These are phyloP conservation scores for Penicillium cosmopolitanum DNA, from an alignment of 495 filamentous ascomycete species.

Conservation along the genomic window DNA sequence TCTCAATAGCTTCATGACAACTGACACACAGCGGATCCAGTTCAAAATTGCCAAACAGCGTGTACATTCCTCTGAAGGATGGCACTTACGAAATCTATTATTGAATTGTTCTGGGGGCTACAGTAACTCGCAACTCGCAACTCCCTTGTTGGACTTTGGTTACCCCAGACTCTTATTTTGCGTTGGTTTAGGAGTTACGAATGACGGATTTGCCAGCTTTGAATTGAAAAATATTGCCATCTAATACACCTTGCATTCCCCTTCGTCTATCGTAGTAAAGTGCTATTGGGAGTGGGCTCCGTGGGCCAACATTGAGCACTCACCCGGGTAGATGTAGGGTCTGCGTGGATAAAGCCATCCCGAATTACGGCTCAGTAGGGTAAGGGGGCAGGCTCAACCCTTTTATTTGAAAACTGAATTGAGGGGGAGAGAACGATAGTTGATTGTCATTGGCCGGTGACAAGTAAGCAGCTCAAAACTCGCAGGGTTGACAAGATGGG, in stretches of 20 bases:
- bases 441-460: neutral
- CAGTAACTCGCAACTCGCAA: constrained; percentile 6
- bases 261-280: no score
- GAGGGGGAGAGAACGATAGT: neutral
- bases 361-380: no score
- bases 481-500: neutral
- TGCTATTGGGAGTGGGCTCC: no score
- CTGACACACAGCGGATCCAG: constrained; percentile 11
- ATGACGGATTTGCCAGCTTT: constrained; percentile 20
- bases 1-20: neutral
- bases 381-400: no score
- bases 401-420: neutral
- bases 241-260: neutral
- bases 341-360: no score
- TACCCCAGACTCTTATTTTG: constrained; percentile 8
- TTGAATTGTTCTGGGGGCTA: constrained; percentile 3
- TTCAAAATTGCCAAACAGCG: constrained; percentile 22
- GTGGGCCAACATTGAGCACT: no score
- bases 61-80: constrained; percentile 8
- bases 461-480: neutral
- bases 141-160: constrained; percentile 17
- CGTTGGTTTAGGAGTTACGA: constrained; percentile 24
- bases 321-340: no score
- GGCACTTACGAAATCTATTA: constrained; percentile 21
- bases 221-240: constrained; percentile 6